Percentiles rank a stretch among this genome's conserved stretches.
Evolutionary conservation across 495 filamentous ascomycete species (phyloP).

Genomic region (Podospora tetraspora): DNA sequence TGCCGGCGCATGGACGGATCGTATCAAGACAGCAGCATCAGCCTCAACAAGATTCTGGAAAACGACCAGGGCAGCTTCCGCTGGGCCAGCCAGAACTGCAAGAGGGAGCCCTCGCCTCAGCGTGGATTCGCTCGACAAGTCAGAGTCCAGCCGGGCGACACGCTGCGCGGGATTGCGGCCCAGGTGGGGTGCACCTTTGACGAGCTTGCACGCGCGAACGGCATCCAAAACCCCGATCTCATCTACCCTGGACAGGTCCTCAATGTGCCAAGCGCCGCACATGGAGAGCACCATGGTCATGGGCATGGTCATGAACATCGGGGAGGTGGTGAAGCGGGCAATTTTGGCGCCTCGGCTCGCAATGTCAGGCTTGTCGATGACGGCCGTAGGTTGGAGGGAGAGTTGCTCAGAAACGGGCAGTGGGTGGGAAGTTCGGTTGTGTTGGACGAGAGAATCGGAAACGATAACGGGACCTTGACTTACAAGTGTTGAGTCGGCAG

Average conservation of each 20-base stretch:
- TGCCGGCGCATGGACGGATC: conserved; percentile 28
- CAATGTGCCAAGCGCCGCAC: conserved; percentile 26
- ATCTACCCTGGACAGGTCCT: conserved; percentile 35
- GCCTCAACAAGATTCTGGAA: conserved; percentile 30
- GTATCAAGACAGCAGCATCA: conserved; percentile 28
- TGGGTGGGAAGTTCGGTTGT: conserved; percentile 33
- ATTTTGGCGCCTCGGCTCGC: conserved; percentile 36
- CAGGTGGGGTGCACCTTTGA: conserved; percentile 23
- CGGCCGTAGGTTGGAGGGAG: conserved; percentile 37
- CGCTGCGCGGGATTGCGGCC: conserved; percentile 29
- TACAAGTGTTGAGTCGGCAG: not conserved
- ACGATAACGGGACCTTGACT: conserved; percentile 34
- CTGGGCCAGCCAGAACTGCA: conserved; percentile 15
- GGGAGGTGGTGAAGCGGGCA: conserved; percentile 30
- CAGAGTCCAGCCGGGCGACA: conserved; percentile 33
- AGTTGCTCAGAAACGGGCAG: conserved; percentile 30
- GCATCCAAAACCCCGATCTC: conserved; percentile 32
- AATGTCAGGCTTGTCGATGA: conserved; percentile 35
- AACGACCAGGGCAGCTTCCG: conserved; percentile 33
- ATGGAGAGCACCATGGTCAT: conserved; percentile 1
- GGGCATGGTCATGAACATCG: not conserved
- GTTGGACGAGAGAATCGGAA: conserved; percentile 41
- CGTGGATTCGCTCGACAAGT: conserved; percentile 7
- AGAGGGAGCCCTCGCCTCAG: not conserved
- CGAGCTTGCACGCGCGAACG: conserved; percentile 29